Conservation (phyloP, 768 basidiomycete species). For the Thelephora aurantiotincta region DNA sequence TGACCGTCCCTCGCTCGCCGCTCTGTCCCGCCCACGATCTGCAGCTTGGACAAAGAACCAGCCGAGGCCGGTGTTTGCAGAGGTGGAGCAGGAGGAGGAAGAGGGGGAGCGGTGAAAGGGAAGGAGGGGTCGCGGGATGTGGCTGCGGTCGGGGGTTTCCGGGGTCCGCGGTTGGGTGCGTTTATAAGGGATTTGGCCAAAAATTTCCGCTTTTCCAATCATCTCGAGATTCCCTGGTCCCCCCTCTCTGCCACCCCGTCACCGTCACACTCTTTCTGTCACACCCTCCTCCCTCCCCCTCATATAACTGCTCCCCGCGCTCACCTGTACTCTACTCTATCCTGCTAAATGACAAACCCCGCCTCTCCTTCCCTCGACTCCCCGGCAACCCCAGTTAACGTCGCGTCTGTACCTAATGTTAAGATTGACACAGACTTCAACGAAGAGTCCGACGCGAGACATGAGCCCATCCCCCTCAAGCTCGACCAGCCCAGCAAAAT, state of each 20-base stretch:
- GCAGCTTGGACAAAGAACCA: constrained; percentile 81
- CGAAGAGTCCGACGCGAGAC: constrained; percentile 54
- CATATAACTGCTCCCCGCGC: constrained; percentile 3
- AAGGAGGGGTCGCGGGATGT: constrained; percentile 13
- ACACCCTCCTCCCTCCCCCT: background rate
- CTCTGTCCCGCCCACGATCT: constrained; percentile 20
- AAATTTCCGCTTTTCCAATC: background rate
- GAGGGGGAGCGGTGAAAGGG: constrained; percentile 35
- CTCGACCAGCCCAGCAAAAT: constrained; percentile 16
- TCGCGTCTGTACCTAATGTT: constrained; percentile 31
- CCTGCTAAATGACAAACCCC: constrained; percentile 3
- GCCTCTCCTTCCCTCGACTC: constrained; percentile 32
- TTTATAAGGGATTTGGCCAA: background rate
- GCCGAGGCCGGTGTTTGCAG: constrained; percentile 73
- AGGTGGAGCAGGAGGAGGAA: constrained; percentile 40
- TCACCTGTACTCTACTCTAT: background rate
- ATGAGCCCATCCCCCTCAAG: constrained; percentile 42
- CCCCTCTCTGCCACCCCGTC: background rate
- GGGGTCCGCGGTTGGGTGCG: background rate
- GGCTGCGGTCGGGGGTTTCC: constrained; percentile 5
- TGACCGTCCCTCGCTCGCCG: no score
- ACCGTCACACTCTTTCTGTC: background rate
- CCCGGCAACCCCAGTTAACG: constrained; percentile 47
- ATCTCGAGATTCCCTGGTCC: background rate
- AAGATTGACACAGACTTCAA: constrained; percentile 54